Base-by-base conservation (phyloP, 768 basidiomycete species). In the Tylopilus sp. region DNA sequence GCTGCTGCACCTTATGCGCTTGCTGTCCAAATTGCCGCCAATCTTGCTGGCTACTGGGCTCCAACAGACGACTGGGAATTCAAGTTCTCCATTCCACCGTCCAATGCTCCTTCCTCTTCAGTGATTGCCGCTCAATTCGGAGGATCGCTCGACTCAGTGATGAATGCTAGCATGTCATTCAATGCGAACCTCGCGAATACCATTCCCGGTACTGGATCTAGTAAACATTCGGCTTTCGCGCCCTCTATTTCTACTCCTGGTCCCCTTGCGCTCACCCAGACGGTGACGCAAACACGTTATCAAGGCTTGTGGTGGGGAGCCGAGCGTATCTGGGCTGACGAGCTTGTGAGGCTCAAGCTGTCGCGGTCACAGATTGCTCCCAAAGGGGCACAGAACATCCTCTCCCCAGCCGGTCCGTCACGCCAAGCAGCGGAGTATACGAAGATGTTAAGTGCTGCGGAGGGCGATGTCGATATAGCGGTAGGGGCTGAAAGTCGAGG, bases 221-320 rank as follows among this genome's bases (percentile, higher is more conserved):
- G 51, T 26, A 61, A 53, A 21, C 9, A 18, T 7, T 15, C 41
- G 22, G 4, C 46, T 11, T 38, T 42, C 17, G 6, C 31, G 13
- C 25, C 18, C 10, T 50, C 63, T n/a, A 26, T 53, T 40, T 53
- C 62, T 2, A 52, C 55, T 20, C 61, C 60, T 22, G 46, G 47
- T 0, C 60, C 48, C 11, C 20, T 69, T 20, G 26, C 57, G 38
- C 61, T 58, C 28, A 46, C 55, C 8, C 71, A 75, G 44, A 65
- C 61, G 1, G 62, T 75, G 26, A 70, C 69, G 0, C 85, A 88
- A 60, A 77, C 70, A 44, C 74, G 82, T 38, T 91, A 82, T 62
- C 88, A 91, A 61, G 89, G 89, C 2, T 63, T 94, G 8, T 95
- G 91, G 91, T 89, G 88, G 86, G 93, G 93, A 8, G 81, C 85